A percentile compares a stretch with the other conserved stretches of the same genome.
These are phyloP conservation scores for Pseudocercospora eumusae DNA, from an alignment of 2,329 filamentous ascomycete species.

Conservation along the genomic window DNA sequence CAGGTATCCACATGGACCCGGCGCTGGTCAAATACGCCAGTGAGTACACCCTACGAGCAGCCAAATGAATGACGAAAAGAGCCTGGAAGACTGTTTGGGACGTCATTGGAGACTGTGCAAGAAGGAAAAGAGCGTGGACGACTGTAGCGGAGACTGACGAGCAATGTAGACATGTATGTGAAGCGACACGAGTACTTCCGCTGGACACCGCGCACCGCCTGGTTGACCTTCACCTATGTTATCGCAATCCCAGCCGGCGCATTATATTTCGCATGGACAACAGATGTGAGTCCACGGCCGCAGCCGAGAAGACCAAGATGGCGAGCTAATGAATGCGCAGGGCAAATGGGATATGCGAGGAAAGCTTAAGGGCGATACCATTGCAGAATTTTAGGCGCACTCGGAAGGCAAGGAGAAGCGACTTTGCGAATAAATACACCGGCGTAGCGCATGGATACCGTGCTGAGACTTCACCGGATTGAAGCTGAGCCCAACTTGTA, in stretches of 20 bases:
- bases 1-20: constrained; percentile 56
- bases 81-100: background rate
- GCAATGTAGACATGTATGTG: constrained; percentile 70
- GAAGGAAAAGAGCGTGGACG: background rate
- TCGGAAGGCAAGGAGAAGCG: background rate
- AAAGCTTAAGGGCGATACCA: constrained; percentile 84
- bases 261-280: constrained; percentile 72
- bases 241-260: constrained; percentile 70
- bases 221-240: constrained; percentile 75
- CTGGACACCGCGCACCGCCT: constrained; percentile 83
- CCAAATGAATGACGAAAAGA: background rate
- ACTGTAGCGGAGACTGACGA: constrained; percentile 13
- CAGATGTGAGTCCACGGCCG: constrained; percentile 68
- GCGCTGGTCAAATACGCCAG: constrained; percentile 58
- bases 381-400: constrained; percentile 68
- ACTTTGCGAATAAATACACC: background rate
- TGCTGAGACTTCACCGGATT: background rate
- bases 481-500: constrained; percentile 1
- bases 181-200: constrained; percentile 94
- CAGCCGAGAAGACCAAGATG: background rate
- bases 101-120: background rate
- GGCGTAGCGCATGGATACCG: constrained; percentile 1
- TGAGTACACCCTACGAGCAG: constrained; percentile 43
- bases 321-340: constrained; percentile 50
- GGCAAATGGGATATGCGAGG: constrained; percentile 83